phyloP scores from a whole-genome alignment of 805 yeast genomes.

The Spathaspora girioi region DNA sequence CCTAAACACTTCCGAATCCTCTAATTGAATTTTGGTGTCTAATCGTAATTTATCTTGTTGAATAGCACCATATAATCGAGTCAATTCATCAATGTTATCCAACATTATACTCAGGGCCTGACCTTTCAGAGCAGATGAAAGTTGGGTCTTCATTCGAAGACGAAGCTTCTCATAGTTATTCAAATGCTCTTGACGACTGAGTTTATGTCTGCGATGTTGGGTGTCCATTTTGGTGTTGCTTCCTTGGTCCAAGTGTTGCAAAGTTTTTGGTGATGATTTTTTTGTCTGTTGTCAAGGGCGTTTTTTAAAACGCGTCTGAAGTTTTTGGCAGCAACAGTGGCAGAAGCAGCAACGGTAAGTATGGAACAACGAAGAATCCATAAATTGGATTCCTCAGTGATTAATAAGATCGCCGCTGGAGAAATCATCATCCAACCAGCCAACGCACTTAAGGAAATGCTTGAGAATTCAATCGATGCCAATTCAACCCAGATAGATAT shows the following conservation, averaged over 20 bases:
- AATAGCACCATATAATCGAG: conserved; percentile 6
- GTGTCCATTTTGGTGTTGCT: background rate
- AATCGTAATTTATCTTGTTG: conserved; percentile 26
- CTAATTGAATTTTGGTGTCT: conserved; percentile 33
- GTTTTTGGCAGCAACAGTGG: background rate
- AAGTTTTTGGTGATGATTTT: background rate
- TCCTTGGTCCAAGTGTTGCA: background rate
- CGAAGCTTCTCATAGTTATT: conserved; percentile 26
- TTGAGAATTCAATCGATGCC: conserved; percentile 93
- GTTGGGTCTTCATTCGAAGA: conserved; percentile 26
- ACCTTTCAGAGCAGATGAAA: conserved; percentile 53
- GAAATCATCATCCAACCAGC: conserved; percentile 93
- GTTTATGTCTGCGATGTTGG: conserved; percentile 6
- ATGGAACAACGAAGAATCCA: conserved; percentile 6
- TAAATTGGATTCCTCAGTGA: conserved; percentile 63
- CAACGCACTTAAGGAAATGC: conserved; percentile 87
- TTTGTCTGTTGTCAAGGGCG: background rate
- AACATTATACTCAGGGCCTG: conserved; percentile 51
- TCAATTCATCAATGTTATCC: conserved; percentile 11
- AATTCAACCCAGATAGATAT: conserved; percentile 70
- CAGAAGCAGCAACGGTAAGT: background rate
- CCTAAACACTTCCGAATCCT: conserved; percentile 62
- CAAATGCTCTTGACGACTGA: conserved; percentile 11
- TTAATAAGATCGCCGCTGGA: conserved; percentile 94
- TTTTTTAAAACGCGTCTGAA: background rate